Conservation (phyloP, 139 green algal species). For the Coccomyxa sp. region DNA sequence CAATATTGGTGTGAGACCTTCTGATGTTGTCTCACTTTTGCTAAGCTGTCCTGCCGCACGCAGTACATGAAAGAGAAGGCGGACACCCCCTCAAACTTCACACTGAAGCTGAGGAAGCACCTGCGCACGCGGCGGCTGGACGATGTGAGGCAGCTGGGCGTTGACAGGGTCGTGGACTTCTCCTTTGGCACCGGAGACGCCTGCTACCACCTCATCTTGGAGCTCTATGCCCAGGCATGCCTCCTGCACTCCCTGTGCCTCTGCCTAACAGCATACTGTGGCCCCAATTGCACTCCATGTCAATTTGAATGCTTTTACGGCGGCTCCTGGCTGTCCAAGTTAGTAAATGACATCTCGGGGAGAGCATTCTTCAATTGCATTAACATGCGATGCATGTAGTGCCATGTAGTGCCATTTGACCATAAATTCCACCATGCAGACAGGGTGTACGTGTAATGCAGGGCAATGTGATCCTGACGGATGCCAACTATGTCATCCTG, state of each 20-base stretch:
- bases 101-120: constrained; percentile 96
- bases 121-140: constrained; percentile 83
- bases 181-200: constrained; percentile 81
- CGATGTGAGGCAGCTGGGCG: constrained; percentile 84
- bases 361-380: too few relatives aligned
- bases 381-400: too few relatives aligned
- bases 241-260: background rate
- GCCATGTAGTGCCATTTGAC: too few relatives aligned
- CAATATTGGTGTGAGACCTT: background rate
- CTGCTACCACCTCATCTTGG: constrained; percentile 87
- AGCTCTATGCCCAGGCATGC: constrained; percentile 84
- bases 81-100: constrained; percentile 87
- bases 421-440: too few relatives aligned
- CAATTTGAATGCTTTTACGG: too few relatives aligned
- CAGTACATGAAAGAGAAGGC: constrained; percentile 22
- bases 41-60: background rate
- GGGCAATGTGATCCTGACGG: constrained; percentile 93
- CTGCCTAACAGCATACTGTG: too few relatives aligned
- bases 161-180: constrained; percentile 93
- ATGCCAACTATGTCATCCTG: constrained; percentile 84
- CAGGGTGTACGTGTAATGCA: constrained; percentile 21
- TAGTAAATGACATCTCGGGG: too few relatives aligned
- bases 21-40: too few relatives aligned
- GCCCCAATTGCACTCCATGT: too few relatives aligned
- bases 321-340: too few relatives aligned